phyloP scores from a whole-genome alignment of 2,329 filamentous ascomycete species.

The Pseudogymnoascus sp. region DNA sequence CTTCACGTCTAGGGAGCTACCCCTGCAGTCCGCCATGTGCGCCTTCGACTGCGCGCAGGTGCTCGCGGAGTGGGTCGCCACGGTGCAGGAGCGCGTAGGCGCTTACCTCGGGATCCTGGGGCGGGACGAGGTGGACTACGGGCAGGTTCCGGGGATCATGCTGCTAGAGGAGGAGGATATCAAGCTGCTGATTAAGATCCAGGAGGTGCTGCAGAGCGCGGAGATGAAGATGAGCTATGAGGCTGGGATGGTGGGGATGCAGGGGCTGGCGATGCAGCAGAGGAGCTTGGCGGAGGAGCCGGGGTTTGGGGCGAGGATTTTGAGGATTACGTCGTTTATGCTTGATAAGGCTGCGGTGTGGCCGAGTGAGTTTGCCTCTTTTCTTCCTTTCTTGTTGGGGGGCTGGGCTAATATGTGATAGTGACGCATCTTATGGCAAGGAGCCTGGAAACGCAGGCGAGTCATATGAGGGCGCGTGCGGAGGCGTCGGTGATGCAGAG shows the following conservation, averaged over 20 bases:
- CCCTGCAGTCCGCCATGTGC: slow-evolving; percentile 84
- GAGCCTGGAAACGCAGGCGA: slow-evolving; percentile 55
- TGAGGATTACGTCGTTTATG: slow-evolving; percentile 78
- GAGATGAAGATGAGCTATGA: slow-evolving; percentile 69
- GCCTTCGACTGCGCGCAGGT: slow-evolving; percentile 92
- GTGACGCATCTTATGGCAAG: slow-evolving; percentile 63
- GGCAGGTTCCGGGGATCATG: slow-evolving; percentile 78
- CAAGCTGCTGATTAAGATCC: slow-evolving; percentile 74
- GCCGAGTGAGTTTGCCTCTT: slow-evolving; percentile 57
- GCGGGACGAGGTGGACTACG: slow-evolving; percentile 68
- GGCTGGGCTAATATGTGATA: slow-evolving; percentile 23
- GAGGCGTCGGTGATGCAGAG: slow-evolving; percentile 33
- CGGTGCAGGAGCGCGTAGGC: slow-evolving; percentile 89
- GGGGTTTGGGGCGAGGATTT: slow-evolving; percentile 76
- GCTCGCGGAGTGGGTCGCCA: slow-evolving; percentile 87
- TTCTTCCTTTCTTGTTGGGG: not conserved
- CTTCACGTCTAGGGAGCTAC: slow-evolving; percentile 72
- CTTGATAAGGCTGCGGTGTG: slow-evolving; percentile 84
- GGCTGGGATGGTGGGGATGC: slow-evolving; percentile 43
- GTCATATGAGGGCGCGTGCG: slow-evolving; percentile 53
- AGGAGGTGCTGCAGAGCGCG: slow-evolving; percentile 66
- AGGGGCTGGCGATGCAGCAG: slow-evolving; percentile 40
- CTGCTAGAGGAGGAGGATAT: slow-evolving; percentile 86
- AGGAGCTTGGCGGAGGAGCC: slow-evolving; percentile 51
- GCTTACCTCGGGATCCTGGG: slow-evolving; percentile 81